phyloP scores from a whole-genome alignment of 768 basidiomycete species.

The Agaricus subrufescens region DNA sequence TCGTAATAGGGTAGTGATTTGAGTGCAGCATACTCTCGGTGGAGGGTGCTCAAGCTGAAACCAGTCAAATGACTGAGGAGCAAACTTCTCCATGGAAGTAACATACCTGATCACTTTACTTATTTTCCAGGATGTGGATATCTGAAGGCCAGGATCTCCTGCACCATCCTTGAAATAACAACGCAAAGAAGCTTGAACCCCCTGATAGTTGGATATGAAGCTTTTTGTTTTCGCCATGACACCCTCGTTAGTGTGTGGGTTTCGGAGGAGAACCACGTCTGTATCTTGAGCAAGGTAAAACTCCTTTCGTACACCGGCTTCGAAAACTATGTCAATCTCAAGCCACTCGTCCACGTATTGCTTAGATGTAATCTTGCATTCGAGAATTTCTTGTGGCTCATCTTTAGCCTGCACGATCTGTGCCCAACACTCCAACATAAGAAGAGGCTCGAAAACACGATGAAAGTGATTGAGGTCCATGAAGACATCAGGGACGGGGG shows the following conservation, averaged over 20 bases:
- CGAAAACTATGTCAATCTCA: slow-evolving; percentile 68
- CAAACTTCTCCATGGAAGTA: not conserved
- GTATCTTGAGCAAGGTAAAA: slow-evolving; percentile 71
- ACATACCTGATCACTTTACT: slow-evolving; percentile 80
- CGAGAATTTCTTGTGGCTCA: slow-evolving; percentile 46
- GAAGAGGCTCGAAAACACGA: slow-evolving; percentile 74
- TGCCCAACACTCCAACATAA: slow-evolving; percentile 88
- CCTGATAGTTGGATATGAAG: slow-evolving; percentile 31
- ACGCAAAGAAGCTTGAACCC: slow-evolving; percentile 56
- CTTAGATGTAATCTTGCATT: slow-evolving; percentile 63
- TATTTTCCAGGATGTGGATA: slow-evolving; percentile 66
- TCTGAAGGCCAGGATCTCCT: slow-evolving; percentile 58
- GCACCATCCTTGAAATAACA: slow-evolving; percentile 36
- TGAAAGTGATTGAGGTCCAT: slow-evolving; percentile 61
- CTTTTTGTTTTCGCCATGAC: slow-evolving; percentile 63
- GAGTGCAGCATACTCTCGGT: slow-evolving; percentile 90
- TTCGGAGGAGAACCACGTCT: slow-evolving; percentile 78
- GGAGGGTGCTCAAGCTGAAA: slow-evolving; percentile 81
- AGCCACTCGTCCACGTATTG: slow-evolving; percentile 78
- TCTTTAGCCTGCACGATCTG: slow-evolving; percentile 79
- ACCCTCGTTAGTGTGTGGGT: slow-evolving; percentile 45
- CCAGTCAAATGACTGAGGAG: not conserved
- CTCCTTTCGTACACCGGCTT: slow-evolving; percentile 54
- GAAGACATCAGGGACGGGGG: slow-evolving; percentile 64
- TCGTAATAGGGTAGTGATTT: slow-evolving; percentile 82